These are phyloP conservation scores for Gracilariopsis chorda DNA, from an alignment of 23 red algal genomes.

Conservation along the genomic window DNA sequence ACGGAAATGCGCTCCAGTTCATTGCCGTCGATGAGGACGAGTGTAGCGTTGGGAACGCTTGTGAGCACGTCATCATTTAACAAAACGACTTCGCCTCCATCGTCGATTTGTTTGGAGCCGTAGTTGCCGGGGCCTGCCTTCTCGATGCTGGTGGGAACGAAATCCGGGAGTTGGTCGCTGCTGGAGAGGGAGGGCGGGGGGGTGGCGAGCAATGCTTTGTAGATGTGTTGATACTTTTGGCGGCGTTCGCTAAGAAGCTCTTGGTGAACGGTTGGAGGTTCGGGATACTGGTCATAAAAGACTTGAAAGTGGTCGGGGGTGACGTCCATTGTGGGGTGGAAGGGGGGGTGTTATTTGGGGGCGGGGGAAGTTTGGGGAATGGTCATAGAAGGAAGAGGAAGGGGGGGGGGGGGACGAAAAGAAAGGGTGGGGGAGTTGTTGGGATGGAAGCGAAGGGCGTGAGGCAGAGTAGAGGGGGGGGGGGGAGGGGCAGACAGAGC, in stretches of 20 bases:
- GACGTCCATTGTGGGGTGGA: neutral
- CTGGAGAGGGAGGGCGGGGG: neutral
- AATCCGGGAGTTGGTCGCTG: neutral
- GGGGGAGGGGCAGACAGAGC: neutral
- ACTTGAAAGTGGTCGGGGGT: neutral
- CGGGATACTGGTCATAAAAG: neutral
- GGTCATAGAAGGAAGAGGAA: neutral
- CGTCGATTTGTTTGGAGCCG: constrained; percentile 7
- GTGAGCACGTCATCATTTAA: constrained; percentile 80
- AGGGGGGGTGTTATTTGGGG: too few species aligned
- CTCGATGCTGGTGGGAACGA: constrained; percentile 8
- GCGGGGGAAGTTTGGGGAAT: too few species aligned
- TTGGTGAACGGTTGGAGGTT: neutral
- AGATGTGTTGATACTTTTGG: neutral
- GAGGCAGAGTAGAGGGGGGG: neutral
- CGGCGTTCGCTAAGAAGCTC: neutral
- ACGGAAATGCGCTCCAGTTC: constrained; percentile 64
- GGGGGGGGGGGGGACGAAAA: neutral
- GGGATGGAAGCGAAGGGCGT: neutral
- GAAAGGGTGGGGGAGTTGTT: neutral
- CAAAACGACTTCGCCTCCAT: constrained; percentile 41
- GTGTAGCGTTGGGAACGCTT: constrained; percentile 61
- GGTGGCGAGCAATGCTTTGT: neutral
- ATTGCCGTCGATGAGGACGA: constrained; percentile 59
- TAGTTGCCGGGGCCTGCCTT: constrained; percentile 40